Conservation (phyloP, 1,139 yeast species). For the Diutina neorugosa region DNA sequence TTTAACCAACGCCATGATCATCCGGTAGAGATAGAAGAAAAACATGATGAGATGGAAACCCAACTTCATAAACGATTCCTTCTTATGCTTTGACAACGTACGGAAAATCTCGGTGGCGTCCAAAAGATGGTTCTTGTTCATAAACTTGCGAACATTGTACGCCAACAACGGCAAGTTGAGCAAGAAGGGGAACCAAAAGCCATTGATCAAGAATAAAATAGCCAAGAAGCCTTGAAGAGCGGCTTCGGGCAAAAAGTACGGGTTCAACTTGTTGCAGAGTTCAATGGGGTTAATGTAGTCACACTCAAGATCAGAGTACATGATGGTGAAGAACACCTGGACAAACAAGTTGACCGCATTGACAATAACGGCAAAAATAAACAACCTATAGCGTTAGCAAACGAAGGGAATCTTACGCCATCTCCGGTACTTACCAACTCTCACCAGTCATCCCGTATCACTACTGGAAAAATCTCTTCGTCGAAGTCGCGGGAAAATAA, state of each 20-base stretch:
- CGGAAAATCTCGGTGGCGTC: conserved; percentile 98
- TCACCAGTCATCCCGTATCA: conserved; percentile 13
- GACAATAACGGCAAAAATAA: conserved; percentile 71
- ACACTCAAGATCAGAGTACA: conserved; percentile 60
- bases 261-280: conserved; percentile 84
- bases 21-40: conserved; percentile 90
- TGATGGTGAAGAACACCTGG: conserved; percentile 12
- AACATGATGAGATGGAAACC: conserved; percentile 87
- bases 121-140: conserved; percentile 70
- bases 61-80: conserved; percentile 79
- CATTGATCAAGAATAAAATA: conserved; percentile 64
- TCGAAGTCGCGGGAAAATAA: background rate
- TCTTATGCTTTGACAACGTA: conserved; percentile 86
- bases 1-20: conserved; percentile 88
- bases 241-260: conserved; percentile 86
- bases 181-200: conserved; percentile 87
- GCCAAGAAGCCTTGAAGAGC: conserved; percentile 69
- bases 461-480: background rate
- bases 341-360: conserved; percentile 76
- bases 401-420: background rate
- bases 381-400: conserved; percentile 33
- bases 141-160: conserved; percentile 62
- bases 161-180: conserved; percentile 81
- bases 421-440: conserved; percentile 14
- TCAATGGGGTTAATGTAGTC: conserved; percentile 97